Evolutionary conservation across 352 stramenopile genomes (phyloP), one percentile per base, ranked within the genome.

Genomic region (Globisporangium lucens): DNA sequence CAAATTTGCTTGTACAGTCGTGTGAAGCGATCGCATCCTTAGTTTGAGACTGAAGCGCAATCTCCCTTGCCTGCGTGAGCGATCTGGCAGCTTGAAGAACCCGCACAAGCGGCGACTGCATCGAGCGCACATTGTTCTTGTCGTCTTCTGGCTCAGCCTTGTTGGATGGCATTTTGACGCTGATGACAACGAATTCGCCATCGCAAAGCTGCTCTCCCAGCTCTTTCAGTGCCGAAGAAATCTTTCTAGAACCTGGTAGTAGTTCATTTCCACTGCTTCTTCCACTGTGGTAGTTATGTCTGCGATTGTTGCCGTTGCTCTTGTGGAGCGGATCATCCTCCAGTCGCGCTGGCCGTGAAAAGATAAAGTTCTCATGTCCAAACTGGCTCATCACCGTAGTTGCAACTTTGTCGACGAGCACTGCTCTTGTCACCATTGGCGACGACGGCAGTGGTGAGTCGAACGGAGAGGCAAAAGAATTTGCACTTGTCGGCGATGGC

Each of bases 331-430:
- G 49, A 33, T 22, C 20, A 7, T 58, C 56, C 0, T 35, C 12
- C 6, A 20, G 29, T 4, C 56, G 52, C 22, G 7, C 66, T 53
- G 84, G 80, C 0, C 77, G 74, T 22, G 84, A 90, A 60, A 89
- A 92, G 22, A 89, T 82, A 58, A 88, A 92, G 49, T 92, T 89
- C 6, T 89, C 80, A 46, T 87, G 79, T 3, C 85, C 68, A 35
- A 83, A 77, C 20, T 89, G 80, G 22, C 78, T 85, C 67, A 86
- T 72, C 1, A 72, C 74, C 57, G 81, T 73, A 7, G 55, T 67
- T 0, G 70, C 59, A 0, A 63, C 63, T 7, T 36, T 38, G 12
- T 75, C 63, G 22, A 53, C 65, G 22, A 69, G 52, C 53, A n/a
- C 2, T 62, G 56, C 55, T 38, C 61, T 15, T 24, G 27, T 51